Base-by-base conservation (phyloP, 2,329 filamentous ascomycete genomes). In the Periglandula ipomoeae region DNA sequence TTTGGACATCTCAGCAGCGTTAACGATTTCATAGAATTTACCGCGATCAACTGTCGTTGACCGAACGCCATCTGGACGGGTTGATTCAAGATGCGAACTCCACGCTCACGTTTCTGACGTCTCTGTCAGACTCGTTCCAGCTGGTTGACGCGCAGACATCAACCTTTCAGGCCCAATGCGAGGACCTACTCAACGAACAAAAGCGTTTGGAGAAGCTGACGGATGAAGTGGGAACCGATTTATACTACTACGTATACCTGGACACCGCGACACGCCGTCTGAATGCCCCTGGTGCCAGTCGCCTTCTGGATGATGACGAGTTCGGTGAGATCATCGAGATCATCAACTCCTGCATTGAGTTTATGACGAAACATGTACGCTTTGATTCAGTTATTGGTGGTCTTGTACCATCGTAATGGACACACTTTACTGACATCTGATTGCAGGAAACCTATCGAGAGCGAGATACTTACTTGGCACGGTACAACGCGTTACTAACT, bases 171-270 rank as follows among this genome's bases (percentile, higher is more conserved):
- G 81, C 85, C 42, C 89, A 95, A 66, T 98, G 93, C 67, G 89
- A 96, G 62, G 86, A 88, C 49, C 75, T 98, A 2, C 71, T 97
- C 26, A 74, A 79, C 1, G 90, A 95, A 58, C 89, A 97, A 68
- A 81, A 78, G 58, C 81, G 87, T 22, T 75, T 96, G 37, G 82
- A 87, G 53, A 78, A 76, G 55, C 76, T 98, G 38, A 89, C 89
- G 3, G 81, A 94, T 56, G 84, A 89, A 50, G 85, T 98, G 49
- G 85, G 87, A 23, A 86, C 87, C 22, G 94, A 96, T 58, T 72
- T 96, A n/a, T 84, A 90, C 61, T 96, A 95, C 67, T 98, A 98
- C 65, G 81, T 86, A 19, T 96, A 95, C 61, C 76, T 98, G 5
- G 93, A 98, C 55, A 89, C 85, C 42, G 89, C 91, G 52, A 95